Evolutionary conservation across 768 basidiomycete genomes (phyloP).

Genomic region (Leccinum disarticulatum): DNA sequence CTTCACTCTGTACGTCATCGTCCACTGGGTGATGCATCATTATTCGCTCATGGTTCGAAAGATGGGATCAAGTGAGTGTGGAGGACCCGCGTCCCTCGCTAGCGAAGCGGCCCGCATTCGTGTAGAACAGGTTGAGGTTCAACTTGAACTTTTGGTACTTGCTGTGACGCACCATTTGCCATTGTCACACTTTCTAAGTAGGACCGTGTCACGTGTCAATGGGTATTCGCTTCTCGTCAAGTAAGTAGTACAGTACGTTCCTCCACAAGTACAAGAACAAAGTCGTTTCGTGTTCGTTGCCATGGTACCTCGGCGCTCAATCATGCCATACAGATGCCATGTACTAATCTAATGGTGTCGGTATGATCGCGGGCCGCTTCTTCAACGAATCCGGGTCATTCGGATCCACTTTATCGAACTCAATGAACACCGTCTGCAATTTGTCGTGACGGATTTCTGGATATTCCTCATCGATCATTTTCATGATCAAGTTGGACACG

Average conservation of each 20-base stretch:
- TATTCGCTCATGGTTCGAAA: not conserved
- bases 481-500: conserved; percentile 60
- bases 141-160: not conserved
- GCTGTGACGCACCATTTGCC: not conserved
- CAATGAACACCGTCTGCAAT: conserved; percentile 55
- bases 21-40: not conserved
- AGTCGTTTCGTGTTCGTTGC: conserved; percentile 7
- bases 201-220: conserved; percentile 1
- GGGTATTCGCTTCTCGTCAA: conserved; percentile 3
- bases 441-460: conserved; percentile 71
- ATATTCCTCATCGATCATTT: conserved; percentile 53
- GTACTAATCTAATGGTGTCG: not conserved
- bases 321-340: not conserved
- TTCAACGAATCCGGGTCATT: conserved; percentile 23
- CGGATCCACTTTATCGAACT: conserved; percentile 44
- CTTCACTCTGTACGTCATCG: conserved; percentile 34
- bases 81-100: not conserved
- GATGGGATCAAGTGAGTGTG: not conserved
- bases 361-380: conserved; percentile 18
- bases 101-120: not conserved
- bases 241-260: not conserved
- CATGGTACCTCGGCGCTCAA: conserved; percentile 7
- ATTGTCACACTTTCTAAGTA: no score
- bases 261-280: conserved; percentile 7
- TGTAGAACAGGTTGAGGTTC: not conserved